Evolutionary conservation across 139 green algal species (phyloP), one percentile per base, ranked within the genome.

Genomic region (Eudorina sp.): DNA sequence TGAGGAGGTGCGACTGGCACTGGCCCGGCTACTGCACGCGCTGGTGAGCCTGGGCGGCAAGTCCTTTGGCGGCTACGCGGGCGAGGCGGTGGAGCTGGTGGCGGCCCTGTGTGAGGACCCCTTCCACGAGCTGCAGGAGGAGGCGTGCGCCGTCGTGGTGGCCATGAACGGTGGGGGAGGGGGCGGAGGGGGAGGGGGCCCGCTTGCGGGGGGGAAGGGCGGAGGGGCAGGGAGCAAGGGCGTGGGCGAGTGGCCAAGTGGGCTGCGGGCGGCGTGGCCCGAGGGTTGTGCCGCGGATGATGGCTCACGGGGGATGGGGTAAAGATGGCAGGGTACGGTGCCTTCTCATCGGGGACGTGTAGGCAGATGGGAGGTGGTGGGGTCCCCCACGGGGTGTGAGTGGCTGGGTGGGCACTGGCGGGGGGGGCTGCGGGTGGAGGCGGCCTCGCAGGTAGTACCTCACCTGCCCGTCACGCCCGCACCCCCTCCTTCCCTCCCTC

Each of bases 1-100:
- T 40, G 93, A 95, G 85, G 93, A 95, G 72, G 84, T 95, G 66
- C 85, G 93, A 45, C 87, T 94, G 48, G 41, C 70, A 36, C 89
- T 94, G 69, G 68, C 87, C 23, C 86, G 73, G 51, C 81, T 94
- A 84, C 81, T 95, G 76, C 31, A 27, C 9, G 2, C 68, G n/a
- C 68, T 94, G 31, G 53, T 95, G 38, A 2, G 1, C 4, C 19
- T 84, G 34, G 66, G 53, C 2, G 92, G 83, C 41, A 90, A 91
- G 66, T 91, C 91, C 1, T 53, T 95, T 13, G 90, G 68, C 4
- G 92, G 91, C 0, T 96, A 96, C 75, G 90, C 87, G 7, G 91
- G 73, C 14, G 94, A 96, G 89, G 88, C 91, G 7, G 83, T 92
- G 75, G 82, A 23, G 46, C 45, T 93, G 46, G 45, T 88, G 23